A percentile compares a stretch with the other conserved stretches of the same genome.
These are phyloP conservation scores for Rubia tinctorum DNA, from an alignment of 305 asterid species.

Conservation along the genomic window DNA sequence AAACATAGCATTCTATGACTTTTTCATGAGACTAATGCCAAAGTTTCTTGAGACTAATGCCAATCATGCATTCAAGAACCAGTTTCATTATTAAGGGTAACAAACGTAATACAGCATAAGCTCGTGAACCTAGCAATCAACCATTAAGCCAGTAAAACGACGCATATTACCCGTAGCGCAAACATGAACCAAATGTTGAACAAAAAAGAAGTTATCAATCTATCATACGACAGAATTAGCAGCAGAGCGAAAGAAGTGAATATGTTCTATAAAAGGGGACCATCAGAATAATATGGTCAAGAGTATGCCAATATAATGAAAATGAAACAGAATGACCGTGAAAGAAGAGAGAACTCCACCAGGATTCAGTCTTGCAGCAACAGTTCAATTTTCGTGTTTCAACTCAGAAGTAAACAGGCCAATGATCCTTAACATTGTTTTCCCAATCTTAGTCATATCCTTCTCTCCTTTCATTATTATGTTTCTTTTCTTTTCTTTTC, in stretches of 20 bases:
- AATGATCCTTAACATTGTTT: background rate
- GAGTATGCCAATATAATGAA: background rate
- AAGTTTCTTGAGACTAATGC: no score
- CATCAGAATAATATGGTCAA: background rate
- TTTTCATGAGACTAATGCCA: no score
- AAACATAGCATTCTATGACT: no score
- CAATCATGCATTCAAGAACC: no score
- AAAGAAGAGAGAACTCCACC: background rate
- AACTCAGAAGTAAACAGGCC: background rate
- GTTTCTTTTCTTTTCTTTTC: background rate
- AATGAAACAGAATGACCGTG: conserved; percentile 2
- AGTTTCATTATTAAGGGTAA: no score
- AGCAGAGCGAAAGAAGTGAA: background rate
- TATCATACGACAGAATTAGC: background rate
- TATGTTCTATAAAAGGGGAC: background rate
- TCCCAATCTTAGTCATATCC: background rate
- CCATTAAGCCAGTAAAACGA: background rate
- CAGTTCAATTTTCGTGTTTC: background rate
- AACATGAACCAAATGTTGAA: background rate
- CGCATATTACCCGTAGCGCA: background rate
- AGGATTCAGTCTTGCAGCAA: conserved; percentile 5
- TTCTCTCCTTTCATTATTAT: background rate
- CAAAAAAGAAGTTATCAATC: background rate
- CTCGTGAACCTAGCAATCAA: no score
- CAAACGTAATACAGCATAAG: no score